Conservation (phyloP, 257 asterid species). For the Nicotiana sylvestris region DNA sequence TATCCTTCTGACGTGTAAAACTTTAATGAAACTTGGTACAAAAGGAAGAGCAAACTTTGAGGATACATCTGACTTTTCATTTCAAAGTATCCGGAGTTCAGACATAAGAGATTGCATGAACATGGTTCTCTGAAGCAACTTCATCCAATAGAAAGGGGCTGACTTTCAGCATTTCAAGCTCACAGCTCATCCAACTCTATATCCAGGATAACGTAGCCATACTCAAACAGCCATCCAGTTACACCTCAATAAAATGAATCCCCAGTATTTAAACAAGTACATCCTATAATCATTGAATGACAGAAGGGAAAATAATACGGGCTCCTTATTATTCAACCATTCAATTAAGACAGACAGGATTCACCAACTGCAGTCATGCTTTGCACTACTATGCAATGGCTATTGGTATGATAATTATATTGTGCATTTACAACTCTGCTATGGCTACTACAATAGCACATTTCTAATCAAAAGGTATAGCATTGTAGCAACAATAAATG, state of each 20-base stretch:
- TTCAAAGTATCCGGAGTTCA: neutral
- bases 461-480: slow-evolving; percentile 1
- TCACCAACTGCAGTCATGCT: neutral
- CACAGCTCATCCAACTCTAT: neutral
- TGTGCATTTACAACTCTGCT: neutral
- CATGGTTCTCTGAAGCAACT: neutral
- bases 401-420: neutral
- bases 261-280: neutral
- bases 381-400: neutral
- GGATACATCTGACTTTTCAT: neutral
- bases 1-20: neutral
- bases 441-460: neutral
- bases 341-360: neutral
- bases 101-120: neutral
- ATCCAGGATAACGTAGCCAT: neutral
- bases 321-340: neutral
- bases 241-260: neutral
- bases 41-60: slow-evolving; percentile 1
- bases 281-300: neutral
- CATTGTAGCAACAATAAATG: neutral
- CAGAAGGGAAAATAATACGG: neutral
- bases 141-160: neutral
- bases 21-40: neutral
- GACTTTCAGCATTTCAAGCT: neutral
- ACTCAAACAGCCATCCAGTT: neutral